These are phyloP conservation scores for Dactylonectria macrodidyma DNA, from an alignment of 2,329 filamentous ascomycete species.

Conservation along the genomic window DNA sequence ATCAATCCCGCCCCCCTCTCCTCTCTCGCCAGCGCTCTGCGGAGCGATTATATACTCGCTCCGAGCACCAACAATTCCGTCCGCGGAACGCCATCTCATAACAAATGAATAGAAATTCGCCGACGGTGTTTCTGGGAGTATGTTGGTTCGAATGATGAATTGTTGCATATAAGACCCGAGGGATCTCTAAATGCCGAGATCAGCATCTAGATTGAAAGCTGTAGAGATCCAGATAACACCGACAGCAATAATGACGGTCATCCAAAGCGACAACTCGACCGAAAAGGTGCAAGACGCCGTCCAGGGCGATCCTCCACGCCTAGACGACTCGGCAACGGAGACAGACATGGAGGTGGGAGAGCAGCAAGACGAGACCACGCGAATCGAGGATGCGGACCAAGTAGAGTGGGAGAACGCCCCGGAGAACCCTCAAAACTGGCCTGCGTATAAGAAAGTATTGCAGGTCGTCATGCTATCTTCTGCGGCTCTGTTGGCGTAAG, in stretches of 20 bases:
- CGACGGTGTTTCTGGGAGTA: not conserved
- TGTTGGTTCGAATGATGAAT: not conserved
- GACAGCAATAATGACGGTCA: slow-evolving; percentile 26
- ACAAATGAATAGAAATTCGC: not conserved
- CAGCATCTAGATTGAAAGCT: not conserved
- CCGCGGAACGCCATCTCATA: not conserved
- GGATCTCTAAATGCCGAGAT: not conserved
- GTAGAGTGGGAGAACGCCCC: slow-evolving; percentile 56
- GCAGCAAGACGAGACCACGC: slow-evolving; percentile 18
- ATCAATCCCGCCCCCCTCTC: not conserved
- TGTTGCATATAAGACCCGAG: not conserved
- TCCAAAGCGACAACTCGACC: slow-evolving; percentile 13
- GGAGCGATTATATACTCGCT: slow-evolving; percentile 21
- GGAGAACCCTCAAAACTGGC: slow-evolving; percentile 68
- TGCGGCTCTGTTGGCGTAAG: slow-evolving; percentile 60
- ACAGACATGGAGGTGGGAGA: slow-evolving; percentile 50
- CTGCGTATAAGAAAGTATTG: slow-evolving; percentile 56
- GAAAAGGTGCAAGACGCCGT: slow-evolving; percentile 14
- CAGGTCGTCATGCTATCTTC: slow-evolving; percentile 56
- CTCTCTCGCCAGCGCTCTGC: not conserved
- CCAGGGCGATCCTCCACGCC: slow-evolving; percentile 1
- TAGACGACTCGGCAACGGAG: slow-evolving; percentile 36
- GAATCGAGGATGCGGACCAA: slow-evolving; percentile 1
- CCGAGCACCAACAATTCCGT: not conserved
- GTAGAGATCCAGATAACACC: not conserved